Conservation (phyloP, 169 alveolate species). For the Hepatocystis sp. region DNA sequence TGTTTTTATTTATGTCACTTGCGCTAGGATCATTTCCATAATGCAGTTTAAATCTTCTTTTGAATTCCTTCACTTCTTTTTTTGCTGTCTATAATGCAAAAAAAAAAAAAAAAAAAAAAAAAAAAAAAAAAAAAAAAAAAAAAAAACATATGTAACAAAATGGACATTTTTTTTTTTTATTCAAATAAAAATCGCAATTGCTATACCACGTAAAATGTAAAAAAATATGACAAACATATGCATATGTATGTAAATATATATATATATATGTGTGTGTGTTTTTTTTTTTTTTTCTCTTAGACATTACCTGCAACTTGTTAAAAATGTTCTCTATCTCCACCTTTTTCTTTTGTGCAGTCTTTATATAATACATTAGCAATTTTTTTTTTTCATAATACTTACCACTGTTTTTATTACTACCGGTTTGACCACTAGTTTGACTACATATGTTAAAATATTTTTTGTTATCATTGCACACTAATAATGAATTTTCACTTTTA, state of each 20-base stretch:
- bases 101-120: not conserved
- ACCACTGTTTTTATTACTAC: conserved; percentile 12
- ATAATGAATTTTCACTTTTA: too few species aligned
- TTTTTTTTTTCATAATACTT: conserved; percentile 30
- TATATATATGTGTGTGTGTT: not conserved
- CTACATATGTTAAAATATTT: too few species aligned
- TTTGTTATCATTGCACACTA: too few species aligned
- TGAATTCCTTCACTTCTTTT: conserved; percentile 16
- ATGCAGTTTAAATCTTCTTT: conserved; percentile 27
- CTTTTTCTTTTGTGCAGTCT: conserved; percentile 11
- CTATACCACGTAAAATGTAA: not conserved
- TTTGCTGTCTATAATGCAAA: conserved; percentile 2
- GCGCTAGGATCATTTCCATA: conserved; percentile 17
- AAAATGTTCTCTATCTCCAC: conserved; percentile 3
- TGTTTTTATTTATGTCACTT: conserved; percentile 14
- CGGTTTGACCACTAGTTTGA: too few species aligned
- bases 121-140: not conserved
- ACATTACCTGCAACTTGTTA: conserved; percentile 9
- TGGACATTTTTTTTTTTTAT: too few species aligned
- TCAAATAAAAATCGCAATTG: not conserved
- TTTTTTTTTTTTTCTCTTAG: not conserved
- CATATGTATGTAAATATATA: too few species aligned
- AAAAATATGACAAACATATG: too few species aligned
- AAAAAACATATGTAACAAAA: not conserved
- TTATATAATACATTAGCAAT: conserved; percentile 18